phyloP scores from a whole-genome alignment of 164 flowering plant genomes.

The Annona cherimola region DNA sequence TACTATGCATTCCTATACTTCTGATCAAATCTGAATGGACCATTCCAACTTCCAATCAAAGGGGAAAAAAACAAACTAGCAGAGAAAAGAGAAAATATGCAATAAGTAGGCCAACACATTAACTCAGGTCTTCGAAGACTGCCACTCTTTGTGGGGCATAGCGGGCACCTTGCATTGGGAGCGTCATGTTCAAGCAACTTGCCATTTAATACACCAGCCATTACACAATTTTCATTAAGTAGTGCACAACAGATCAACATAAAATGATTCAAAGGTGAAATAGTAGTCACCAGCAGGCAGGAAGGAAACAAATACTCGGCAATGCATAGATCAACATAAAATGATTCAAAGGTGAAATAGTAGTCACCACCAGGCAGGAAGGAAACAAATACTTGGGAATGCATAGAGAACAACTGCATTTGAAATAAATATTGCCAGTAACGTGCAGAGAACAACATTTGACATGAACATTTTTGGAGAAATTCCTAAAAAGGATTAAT shows the following conservation, averaged over 20 bases:
- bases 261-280: neutral
- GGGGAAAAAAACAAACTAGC: neutral
- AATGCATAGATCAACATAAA: neutral
- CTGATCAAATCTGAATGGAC: neutral
- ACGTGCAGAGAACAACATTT: neutral
- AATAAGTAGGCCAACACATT: too few relatives aligned
- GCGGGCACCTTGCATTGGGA: neutral
- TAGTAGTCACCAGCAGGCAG: neutral
- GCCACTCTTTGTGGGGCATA: neutral
- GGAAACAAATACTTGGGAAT: too few relatives aligned
- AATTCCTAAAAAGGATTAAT: neutral
- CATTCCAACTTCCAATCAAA: neutral
- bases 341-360: neutral
- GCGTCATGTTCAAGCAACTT: neutral
- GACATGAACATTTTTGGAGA: neutral
- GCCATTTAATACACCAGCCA: neutral
- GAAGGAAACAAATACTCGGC: too few relatives aligned
- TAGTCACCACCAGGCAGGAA: neutral
- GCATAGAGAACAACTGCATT: too few relatives aligned
- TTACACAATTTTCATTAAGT: neutral
- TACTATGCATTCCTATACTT: neutral
- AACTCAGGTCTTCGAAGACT: neutral
- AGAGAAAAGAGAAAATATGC: neutral
- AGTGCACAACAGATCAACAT: neutral
- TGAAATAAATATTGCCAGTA: too few relatives aligned